Base-by-base conservation (phyloP, 1,284 basidiomycete species). In the Boletellus deceptivus region DNA sequence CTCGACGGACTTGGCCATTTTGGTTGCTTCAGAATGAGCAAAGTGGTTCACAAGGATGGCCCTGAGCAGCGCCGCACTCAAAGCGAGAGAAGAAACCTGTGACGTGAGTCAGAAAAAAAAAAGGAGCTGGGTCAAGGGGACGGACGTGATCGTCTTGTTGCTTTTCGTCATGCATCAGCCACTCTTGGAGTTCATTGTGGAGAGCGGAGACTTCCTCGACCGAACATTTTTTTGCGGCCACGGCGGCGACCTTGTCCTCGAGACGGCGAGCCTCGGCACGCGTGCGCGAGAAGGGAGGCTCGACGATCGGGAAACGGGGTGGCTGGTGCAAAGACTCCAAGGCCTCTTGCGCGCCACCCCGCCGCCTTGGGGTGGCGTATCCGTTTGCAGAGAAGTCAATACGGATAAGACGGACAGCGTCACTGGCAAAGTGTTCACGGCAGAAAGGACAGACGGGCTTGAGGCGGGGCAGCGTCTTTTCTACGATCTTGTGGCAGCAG, bases 221-320 rank as follows among this genome's bases (percentile, higher is more conserved):
- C 25, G 86, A 88, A 71, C 85, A 89, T 75, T 87, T 89, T 79
- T 86, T 87, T n/a, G 81, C 78, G 29, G 87, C 88, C 59, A 89
- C 83, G 62, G 78, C 80, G 52, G 83, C 83, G 52, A 90, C 86
- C 70, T 81, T 87, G 70, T 82, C 80, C 70, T 90, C 88, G 49
- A 90, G 75, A 57, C 79, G 72, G 38, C 82, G 80, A 52, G 80
- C 82, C 56, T 86, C 83, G 42, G 76, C 74, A 38, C 80, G 75
- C 11, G 72, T 70, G 43, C 74, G 73, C 16, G 75, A 53, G 49
- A 59, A 73, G 60, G 64, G 55, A 42, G 71, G 67, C 59, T 73
- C 71, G 31, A 69, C 61, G 52, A 70, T 58, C 47, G 68, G 61
- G 53, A 73, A 65, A n/a, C 70, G 62, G 57, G 80, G 73, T 63